phyloP scores from a whole-genome alignment of 1,284 basidiomycete species.

The Schizophyllum commune region DNA sequence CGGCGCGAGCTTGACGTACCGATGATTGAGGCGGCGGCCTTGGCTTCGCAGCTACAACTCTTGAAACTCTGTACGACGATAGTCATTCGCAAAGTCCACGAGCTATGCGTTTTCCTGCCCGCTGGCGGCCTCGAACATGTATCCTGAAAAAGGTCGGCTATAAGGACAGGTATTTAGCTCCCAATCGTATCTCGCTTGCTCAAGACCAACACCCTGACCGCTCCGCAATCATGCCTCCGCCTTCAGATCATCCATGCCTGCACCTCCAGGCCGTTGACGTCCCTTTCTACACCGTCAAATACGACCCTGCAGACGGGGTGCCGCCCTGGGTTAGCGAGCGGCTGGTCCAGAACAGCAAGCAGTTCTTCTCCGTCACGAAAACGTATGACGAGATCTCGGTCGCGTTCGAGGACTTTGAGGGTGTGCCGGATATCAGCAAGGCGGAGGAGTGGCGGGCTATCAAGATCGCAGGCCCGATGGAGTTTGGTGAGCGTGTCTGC shows the following conservation, averaged over 20 bases:
- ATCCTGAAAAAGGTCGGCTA: too few species aligned
- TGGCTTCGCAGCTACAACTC: too few species aligned
- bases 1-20: too few species aligned
- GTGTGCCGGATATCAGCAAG: conserved; percentile 27
- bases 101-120: too few species aligned
- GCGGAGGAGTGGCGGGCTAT: conserved; percentile 49
- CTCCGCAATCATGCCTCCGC: conserved; percentile 38
- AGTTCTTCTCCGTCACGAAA: conserved; percentile 51
- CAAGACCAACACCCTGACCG: too few species aligned
- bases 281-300: conserved; percentile 52
- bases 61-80: too few species aligned
- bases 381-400: conserved; percentile 57
- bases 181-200: too few species aligned
- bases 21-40: too few species aligned
- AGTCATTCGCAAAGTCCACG: too few species aligned
- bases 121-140: too few species aligned
- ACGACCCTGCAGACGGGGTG: conserved; percentile 21
- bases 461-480: conserved; percentile 58
- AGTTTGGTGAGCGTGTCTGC: conserved; percentile 40
- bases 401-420: conserved; percentile 35
- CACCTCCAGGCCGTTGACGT: conserved; percentile 44
- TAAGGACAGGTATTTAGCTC: too few species aligned
- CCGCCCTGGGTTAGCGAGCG: conserved; percentile 11
- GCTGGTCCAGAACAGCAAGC: conserved; percentile 12
- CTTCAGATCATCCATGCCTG: conserved; percentile 36